A percentile compares a stretch with the other conserved stretches of the same genome.
phyloP scores from a whole-genome alignment of 306 rosid species.

The Cucurbita ficifolia region DNA sequence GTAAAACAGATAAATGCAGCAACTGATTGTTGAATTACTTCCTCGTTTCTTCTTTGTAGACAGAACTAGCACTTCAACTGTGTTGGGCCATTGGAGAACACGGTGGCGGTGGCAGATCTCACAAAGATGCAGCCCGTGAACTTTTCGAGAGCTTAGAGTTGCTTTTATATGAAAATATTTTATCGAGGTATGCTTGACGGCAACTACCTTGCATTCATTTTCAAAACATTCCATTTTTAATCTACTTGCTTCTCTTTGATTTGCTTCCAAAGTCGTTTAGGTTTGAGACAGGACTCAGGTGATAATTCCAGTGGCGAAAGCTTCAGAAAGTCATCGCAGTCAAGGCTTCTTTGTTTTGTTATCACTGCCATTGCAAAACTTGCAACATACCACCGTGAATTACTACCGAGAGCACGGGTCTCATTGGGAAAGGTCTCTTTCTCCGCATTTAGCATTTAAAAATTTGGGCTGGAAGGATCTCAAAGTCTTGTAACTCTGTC shows the following conservation, averaged over 20 bases:
- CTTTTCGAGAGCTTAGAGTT: constrained; percentile 90
- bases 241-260: background rate
- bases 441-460: background rate
- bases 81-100: constrained; percentile 99
- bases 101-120: constrained; percentile 85
- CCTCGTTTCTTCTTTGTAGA: constrained; percentile 28
- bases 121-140: constrained; percentile 95
- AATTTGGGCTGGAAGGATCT: background rate
- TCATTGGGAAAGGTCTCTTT: constrained; percentile 77
- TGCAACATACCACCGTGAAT: constrained; percentile 78
- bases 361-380: constrained; percentile 94
- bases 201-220: constrained; percentile 9
- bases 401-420: constrained; percentile 80
- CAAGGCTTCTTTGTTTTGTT: constrained; percentile 88
- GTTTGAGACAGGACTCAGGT: constrained; percentile 51
- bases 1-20: background rate
- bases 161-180: constrained; percentile 85
- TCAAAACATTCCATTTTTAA: background rate
- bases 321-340: constrained; percentile 63
- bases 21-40: constrained; percentile 10
- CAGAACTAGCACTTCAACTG: constrained; percentile 83
- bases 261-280: constrained; percentile 51
- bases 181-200: constrained; percentile 49
- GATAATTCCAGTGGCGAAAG: constrained; percentile 31
- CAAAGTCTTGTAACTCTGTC: background rate